A percentile compares a stretch with the other conserved stretches of the same genome.
Conservation (phyloP, 495 filamentous ascomycete genomes). For the Aspergillus ellipticus region DNA sequence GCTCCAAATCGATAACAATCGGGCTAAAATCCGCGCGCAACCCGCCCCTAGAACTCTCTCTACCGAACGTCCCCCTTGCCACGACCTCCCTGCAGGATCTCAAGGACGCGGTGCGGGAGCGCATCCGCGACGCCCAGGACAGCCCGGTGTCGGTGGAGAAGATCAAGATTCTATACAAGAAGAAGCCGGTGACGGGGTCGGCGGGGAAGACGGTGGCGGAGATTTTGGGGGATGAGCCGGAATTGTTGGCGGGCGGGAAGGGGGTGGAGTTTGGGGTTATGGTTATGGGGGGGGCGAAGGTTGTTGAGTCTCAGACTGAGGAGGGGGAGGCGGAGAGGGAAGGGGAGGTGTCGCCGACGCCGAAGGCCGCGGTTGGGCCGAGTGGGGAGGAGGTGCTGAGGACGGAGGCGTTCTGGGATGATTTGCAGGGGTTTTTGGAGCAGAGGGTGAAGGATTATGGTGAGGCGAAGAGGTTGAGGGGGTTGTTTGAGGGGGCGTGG, state of each 20-base stretch:
- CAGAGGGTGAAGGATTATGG: constrained; percentile 72
- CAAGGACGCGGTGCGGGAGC: constrained; percentile 57
- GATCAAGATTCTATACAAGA: constrained; percentile 76
- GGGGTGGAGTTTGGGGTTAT: constrained; percentile 75
- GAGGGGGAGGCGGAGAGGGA: constrained; percentile 23
- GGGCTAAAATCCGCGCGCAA: constrained; percentile 73
- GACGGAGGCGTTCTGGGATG: constrained; percentile 80
- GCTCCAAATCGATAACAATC: constrained; percentile 52
- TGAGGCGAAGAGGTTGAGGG: constrained; percentile 59
- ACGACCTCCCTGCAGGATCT: constrained; percentile 70
- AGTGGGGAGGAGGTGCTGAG: constrained; percentile 57
- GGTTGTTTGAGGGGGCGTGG: constrained; percentile 71
- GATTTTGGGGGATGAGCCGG: constrained; percentile 43
- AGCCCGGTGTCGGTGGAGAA: constrained; percentile 53
- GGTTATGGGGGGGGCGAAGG: constrained; percentile 65
- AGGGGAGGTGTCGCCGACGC: constrained; percentile 27
- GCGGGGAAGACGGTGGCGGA: constrained; percentile 54
- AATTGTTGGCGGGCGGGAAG: constrained; percentile 34
- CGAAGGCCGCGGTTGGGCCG: constrained; percentile 50
- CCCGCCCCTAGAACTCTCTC: constrained; percentile 57
- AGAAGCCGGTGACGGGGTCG: constrained; percentile 76
- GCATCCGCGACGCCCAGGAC: constrained; percentile 35
- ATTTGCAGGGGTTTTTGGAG: constrained; percentile 75
- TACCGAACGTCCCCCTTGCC: constrained; percentile 54
- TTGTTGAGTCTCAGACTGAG: constrained; percentile 27